These are phyloP conservation scores for Aspergillus pseudoviridinutans DNA, from an alignment of 2,329 filamentous ascomycete species.

Conservation along the genomic window DNA sequence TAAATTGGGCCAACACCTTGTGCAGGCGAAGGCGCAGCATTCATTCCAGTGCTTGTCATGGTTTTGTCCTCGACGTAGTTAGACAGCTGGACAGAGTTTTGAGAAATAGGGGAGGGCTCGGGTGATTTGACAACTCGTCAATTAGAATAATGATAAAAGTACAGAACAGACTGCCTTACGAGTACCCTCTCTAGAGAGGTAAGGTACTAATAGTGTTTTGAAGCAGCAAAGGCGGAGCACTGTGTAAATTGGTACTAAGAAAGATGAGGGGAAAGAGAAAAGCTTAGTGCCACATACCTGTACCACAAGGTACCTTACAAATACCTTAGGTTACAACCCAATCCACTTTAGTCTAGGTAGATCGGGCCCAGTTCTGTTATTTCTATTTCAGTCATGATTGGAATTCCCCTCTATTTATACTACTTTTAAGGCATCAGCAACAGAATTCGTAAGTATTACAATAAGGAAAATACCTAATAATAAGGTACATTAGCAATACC, in stretches of 20 bases:
- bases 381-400: too few species aligned
- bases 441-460: too few species aligned
- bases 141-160: neutral
- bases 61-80: neutral
- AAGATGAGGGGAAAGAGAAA: too few species aligned
- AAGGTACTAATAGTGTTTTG: neutral
- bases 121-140: neutral
- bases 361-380: too few species aligned
- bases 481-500: too few species aligned
- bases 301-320: too few species aligned
- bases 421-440: too few species aligned
- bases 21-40: constrained; percentile 44
- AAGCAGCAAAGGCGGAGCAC: neutral
- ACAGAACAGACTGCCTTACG: neutral
- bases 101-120: neutral
- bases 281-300: too few species aligned
- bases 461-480: too few species aligned
- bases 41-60: constrained; percentile 24
- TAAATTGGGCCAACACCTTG: constrained; percentile 79
- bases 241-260: neutral
- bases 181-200: neutral
- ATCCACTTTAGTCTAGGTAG: too few species aligned
- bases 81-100: neutral
- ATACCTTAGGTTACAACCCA: too few species aligned
- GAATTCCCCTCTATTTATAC: too few species aligned